These are phyloP conservation scores for Oryza longistaminata DNA, from an alignment of 176 grass and related monocot genomes.

Conservation along the genomic window DNA sequence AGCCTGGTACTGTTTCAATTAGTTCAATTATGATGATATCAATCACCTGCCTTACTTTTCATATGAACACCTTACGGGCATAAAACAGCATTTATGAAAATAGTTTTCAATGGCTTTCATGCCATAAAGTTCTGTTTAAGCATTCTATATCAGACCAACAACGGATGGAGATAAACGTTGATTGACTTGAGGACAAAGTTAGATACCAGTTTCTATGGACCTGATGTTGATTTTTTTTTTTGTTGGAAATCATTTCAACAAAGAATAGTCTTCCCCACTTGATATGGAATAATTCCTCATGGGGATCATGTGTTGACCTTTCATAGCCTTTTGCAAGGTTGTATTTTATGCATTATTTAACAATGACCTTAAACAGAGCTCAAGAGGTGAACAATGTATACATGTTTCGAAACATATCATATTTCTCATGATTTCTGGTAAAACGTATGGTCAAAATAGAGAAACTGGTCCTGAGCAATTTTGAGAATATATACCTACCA, in stretches of 20 bases:
- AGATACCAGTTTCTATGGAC: not conserved
- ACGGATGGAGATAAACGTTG: not conserved
- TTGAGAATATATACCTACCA: constrained; percentile 44
- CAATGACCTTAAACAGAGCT: constrained; percentile 22
- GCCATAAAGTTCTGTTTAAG: not conserved
- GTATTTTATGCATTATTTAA: constrained; percentile 15
- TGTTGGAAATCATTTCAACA: not conserved
- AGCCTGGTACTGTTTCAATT: not conserved
- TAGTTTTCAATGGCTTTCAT: not conserved
- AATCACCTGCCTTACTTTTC: constrained; percentile 4
- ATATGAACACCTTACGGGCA: constrained; percentile 5
- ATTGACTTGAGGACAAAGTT: not conserved
- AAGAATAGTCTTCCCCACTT: constrained; percentile 27
- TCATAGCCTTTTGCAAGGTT: constrained; percentile 7
- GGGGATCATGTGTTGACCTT: not conserved
- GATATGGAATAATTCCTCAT: constrained; percentile 35
- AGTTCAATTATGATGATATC: not conserved
- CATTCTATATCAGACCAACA: not conserved
- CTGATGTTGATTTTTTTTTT: constrained; percentile 18
- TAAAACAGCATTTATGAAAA: not conserved
- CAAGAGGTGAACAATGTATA: constrained; percentile 28
- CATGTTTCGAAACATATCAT: constrained; percentile 9
- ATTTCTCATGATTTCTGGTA: constrained; percentile 2
- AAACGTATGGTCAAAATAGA: constrained; percentile 20
- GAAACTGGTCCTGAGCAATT: not conserved